Base-by-base conservation (phyloP, 202 grass and related monocot genomes). In the Schoenoplectus tabernaemontani region DNA sequence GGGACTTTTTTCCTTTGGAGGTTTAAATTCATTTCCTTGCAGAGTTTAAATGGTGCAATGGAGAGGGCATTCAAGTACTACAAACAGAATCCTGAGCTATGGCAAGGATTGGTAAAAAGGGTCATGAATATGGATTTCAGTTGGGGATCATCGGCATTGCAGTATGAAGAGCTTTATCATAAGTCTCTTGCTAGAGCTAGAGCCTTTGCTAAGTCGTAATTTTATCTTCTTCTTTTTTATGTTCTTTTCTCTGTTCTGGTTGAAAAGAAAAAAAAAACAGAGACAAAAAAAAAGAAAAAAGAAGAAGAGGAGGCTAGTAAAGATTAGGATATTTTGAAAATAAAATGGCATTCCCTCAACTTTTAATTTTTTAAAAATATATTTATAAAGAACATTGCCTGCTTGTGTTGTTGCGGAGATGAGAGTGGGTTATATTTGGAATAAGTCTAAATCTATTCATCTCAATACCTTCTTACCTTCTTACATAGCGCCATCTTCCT, bases 81-180 rank as follows among this genome's bases (percentile, higher is more conserved):
- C 87, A 88, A 34, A 32, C 83, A 84, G 83, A 86, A 86, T 68
- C 95, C 89, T 15, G 86, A 86, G 33, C 46, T 80, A 8, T 98
- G 95, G 95, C 84, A 86, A 83, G 86, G 92, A 74, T 70, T 98
- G 36, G 84, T 92, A 19, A 88, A 87, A 78, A 94, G 85, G 50
- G 91, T 82, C 84, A 98, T 94, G 95, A 81, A 10, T 57, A 88
- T 92, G 43, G 95, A 94, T 87, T 94, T 98, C 87, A 92, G 95
- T 58, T 98, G 95, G 95, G 89, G 89, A 79, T 86, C 80, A 3
- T 86, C 95, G 2, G 87, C 89, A 33, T 91, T 89, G 3, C 89
- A 92, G 43, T 94, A 98, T 9, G 91, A 94, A 72, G 87, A 94
- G 13, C 83, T 98, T 71, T 98, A 94, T 64, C 77, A 90, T 3